Evolutionary conservation across 2,329 filamentous ascomycete genomes (phyloP), one percentile per base, ranked within the genome.

Genomic region (Penicillium sp.): DNA sequence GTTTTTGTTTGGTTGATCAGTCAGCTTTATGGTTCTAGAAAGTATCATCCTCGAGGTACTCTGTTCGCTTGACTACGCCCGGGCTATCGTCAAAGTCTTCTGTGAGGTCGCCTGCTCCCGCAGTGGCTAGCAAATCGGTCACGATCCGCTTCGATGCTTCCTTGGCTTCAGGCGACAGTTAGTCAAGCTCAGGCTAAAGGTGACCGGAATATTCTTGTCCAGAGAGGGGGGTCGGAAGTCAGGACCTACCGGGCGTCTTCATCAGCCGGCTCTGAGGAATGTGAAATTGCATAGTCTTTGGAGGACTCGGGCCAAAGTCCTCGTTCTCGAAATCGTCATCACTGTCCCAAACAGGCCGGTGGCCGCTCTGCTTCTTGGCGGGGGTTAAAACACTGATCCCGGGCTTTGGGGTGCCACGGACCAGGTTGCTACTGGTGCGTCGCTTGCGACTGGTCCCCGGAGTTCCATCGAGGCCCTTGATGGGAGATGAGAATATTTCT

Each of bases 361-460:
- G 61, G 11, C 52, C 52, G 6, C 51, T 47, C 6, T 64, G 61
- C 45, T 65, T 68, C 38, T 69, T 69, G 1, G 73, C 77, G 0
- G 90, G 90, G 2, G 89, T 95, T 65, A 90, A 82, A 18, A 96
- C 86, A 60, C 88, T 95, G 33, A 94, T 79, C 0, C 91, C 91
- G 0, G 90, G 90, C 4, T 87, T 90, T 40, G 71, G 71, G 3
- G 65, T 86, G 71, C 52, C 45, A 64, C 69, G 42, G 60, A 71
- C 46, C 7, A 48, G 59, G 37, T 61, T 57, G 45, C 56, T 63
- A 50, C 63, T 69, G 8, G 71, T 72, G 18, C 71, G 71, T 5
- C 46, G 73, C 63, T 58, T 74, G 68, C 62, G 71, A 67, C 42
- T 71, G 62, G 59, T 70, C 61, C 49, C 71, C 62, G 55, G 68